A percentile compares a stretch with the other conserved stretches of the same genome.
Evolutionary conservation across 2,329 filamentous ascomycete genomes (phyloP).

Genomic region (Emmonsiellopsis sp.): DNA sequence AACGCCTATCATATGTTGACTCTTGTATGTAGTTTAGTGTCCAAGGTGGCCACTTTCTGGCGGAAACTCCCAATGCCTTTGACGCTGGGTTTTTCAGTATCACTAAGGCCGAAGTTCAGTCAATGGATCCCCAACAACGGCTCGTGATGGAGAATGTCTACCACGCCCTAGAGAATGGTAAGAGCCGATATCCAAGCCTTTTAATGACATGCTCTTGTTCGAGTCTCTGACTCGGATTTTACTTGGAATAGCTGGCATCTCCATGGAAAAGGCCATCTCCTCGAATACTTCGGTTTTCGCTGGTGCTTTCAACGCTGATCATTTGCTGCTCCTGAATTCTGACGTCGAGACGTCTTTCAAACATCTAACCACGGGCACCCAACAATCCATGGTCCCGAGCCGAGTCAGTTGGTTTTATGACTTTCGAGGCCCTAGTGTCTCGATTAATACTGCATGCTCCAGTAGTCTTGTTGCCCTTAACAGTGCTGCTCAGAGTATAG

Average conservation of each 20-base stretch:
- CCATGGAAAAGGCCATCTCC: conserved; percentile 9
- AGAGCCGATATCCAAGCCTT: not conserved
- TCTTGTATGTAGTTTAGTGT: not conserved
- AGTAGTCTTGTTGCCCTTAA: conserved; percentile 21
- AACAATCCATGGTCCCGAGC: conserved; percentile 18
- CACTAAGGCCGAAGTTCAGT: conserved; percentile 8
- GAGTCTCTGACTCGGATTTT: not conserved
- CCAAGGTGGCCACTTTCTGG: conserved; percentile 5
- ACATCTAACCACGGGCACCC: conserved; percentile 15
- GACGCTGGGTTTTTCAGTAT: conserved; percentile 8
- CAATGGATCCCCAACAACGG: conserved; percentile 15
- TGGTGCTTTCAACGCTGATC: conserved; percentile 13
- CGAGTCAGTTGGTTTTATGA: conserved; percentile 22
- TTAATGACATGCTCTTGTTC: not conserved
- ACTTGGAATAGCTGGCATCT: conserved; percentile 11
- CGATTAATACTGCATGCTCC: conserved; percentile 21
- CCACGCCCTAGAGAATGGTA: conserved; percentile 13
- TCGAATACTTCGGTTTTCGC: conserved; percentile 14
- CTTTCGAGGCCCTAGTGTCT: conserved; percentile 17
- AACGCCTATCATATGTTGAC: not conserved
- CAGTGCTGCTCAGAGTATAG: conserved; percentile 17
- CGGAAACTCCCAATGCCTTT: conserved; percentile 5
- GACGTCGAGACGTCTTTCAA: conserved; percentile 9
- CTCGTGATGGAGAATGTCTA: conserved; percentile 14
- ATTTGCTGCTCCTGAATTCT: conserved; percentile 5